Evolutionary conservation across 208 protist genomes (phyloP).

Genomic region (Giardia muris): DNA sequence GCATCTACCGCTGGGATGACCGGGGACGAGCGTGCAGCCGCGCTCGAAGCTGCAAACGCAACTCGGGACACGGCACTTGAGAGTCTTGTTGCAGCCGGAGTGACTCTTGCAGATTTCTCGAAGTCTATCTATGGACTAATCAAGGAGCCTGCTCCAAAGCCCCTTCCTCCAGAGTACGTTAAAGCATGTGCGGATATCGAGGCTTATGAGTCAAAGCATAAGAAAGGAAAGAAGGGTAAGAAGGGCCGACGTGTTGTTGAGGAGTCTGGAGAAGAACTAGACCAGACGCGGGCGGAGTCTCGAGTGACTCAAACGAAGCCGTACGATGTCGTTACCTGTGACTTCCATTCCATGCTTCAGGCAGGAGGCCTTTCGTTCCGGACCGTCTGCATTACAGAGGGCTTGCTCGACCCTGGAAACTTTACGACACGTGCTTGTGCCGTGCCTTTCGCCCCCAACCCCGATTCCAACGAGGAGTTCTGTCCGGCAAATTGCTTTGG

Average conservation of each 20-base stretch:
- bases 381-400: background rate
- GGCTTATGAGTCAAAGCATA: background rate
- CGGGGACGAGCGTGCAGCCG: background rate
- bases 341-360: background rate
- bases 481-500: background rate
- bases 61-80: background rate
- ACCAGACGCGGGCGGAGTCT: background rate
- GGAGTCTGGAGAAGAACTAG: background rate
- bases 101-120: background rate
- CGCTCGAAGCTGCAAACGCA: background rate
- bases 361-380: background rate
- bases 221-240: background rate
- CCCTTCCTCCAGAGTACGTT: background rate
- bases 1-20: background rate
- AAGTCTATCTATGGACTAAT: background rate
- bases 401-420: background rate
- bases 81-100: background rate
- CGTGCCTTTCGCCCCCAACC: background rate
- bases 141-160: background rate
- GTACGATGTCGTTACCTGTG: background rate
- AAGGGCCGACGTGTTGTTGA: background rate
- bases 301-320: background rate
- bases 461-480: background rate
- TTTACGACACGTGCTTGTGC: background rate
- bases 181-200: background rate